Evolutionary conservation across 176 grass and related monocot species (phyloP).

Genomic region (Tuctoria greenei): DNA sequence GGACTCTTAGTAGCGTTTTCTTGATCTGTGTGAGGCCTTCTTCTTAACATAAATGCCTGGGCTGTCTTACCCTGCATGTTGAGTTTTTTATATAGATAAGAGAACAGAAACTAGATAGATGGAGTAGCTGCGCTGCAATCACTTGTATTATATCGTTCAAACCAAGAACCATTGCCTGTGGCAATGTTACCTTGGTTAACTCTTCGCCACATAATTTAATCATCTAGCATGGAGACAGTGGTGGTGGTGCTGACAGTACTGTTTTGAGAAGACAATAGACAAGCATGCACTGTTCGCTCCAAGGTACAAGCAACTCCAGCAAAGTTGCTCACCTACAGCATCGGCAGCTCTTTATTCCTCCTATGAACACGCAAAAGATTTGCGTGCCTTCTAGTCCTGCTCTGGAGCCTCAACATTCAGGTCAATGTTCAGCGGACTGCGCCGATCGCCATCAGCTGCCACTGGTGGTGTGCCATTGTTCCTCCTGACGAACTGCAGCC

Average conservation of each 20-base stretch:
- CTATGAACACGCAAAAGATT: conserved; percentile 5
- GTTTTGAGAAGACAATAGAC: conserved; percentile 14
- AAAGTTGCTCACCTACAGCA: not conserved
- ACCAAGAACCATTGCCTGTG: not conserved
- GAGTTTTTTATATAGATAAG: no score
- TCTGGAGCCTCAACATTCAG: conserved; percentile 28
- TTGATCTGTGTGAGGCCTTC: no score
- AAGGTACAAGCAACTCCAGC: conserved; percentile 3
- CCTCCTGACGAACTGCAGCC: not conserved
- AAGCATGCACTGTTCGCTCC: not conserved
- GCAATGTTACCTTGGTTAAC: not conserved
- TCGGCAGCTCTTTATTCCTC: conserved; percentile 10
- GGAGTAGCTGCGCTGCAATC: not conserved
- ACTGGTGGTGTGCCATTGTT: not conserved
- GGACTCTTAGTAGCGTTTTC: no score
- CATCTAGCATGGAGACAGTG: not conserved
- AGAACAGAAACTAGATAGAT: not conserved
- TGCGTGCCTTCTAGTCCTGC: conserved; percentile 33
- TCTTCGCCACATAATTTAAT: not conserved
- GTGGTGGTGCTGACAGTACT: not conserved
- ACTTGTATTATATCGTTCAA: not conserved
- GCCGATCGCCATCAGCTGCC: not conserved
- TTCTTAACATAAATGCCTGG: no score
- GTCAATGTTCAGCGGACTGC: conserved; percentile 18
- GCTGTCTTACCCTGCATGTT: no score